Evolutionary conservation across 2,329 filamentous ascomycete genomes (phyloP), one percentile per base, ranked within the genome.

Genomic region (Fusarium palustre): DNA sequence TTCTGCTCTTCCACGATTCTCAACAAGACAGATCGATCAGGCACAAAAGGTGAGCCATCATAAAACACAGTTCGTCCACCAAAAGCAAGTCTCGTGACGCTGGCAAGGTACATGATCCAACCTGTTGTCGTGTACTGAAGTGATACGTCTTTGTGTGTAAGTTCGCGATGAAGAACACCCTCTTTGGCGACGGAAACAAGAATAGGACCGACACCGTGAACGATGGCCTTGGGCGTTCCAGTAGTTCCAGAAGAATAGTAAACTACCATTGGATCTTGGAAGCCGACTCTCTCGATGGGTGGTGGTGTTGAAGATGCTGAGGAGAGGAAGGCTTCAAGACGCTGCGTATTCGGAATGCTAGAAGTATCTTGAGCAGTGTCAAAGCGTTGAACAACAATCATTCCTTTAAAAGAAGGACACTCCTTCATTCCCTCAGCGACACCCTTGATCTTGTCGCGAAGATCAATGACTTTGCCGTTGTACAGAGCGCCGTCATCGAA

Each of bases 81-180:
- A 39, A 84, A 80, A 2, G 91, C 72, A 10, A 95, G 81, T 6
- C 84, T 81, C 22, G 84, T 82, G 0, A 92, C 82, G 38, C 85
- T 86, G 4, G 83, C 80, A 11, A 94, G 81, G 76, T 95, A 96
- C 93, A 97, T 97, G 79, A 97, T 96, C 93, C 93, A 97, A 0
- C 92, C 91, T 0, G 91, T 93, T 0, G 89, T 91, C 1, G 89
- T 88, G 74, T 85, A 88, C 76, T 88, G 86, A 59, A 88, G 70
- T 1, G 78, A 75, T 2, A 87, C 81, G 43, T 79, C 80, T n/a
- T 79, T 74, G 0, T 80, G 71, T 0, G 68, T 75, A 6, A 79
- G 59, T 30, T 81, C 79, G 48, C 85, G 82, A 73, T 88, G 85
- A 28, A 88, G 76, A 4, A 76, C 78, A 2, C 81, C 82, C 76